phyloP scores from a whole-genome alignment of 208 protist species.

The Acanthamoeba castellanii region DNA sequence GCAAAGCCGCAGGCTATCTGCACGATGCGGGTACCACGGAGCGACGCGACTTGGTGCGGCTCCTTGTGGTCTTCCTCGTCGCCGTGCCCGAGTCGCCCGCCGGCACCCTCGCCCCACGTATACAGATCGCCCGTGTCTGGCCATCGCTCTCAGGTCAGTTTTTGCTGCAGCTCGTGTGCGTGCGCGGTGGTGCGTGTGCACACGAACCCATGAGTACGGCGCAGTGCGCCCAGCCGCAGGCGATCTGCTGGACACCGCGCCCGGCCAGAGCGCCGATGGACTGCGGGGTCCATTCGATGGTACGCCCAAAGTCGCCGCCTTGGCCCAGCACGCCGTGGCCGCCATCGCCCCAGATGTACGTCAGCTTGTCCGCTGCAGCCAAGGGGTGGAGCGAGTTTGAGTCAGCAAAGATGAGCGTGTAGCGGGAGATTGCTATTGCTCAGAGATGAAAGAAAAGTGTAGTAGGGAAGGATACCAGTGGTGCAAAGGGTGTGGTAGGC shows the following conservation, averaged over 20 bases:
- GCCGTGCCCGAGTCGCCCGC: slow-evolving; percentile 46
- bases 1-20: slow-evolving; percentile 57
- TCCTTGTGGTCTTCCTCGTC: slow-evolving; percentile 72
- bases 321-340: slow-evolving; percentile 68
- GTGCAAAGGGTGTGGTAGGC: slow-evolving; percentile 70
- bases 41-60: not conserved
- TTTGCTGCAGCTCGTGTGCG: not conserved
- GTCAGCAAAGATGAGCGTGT: too few species aligned
- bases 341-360: slow-evolving; percentile 63
- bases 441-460: too few species aligned
- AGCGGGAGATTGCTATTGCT: too few species aligned
- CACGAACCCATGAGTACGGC: slow-evolving; percentile 46
- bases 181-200: not conserved
- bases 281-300: slow-evolving; percentile 57
- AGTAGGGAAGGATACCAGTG: not conserved
- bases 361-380: slow-evolving; percentile 51
- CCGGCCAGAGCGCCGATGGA: slow-evolving; percentile 33
- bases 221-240: slow-evolving; percentile 60
- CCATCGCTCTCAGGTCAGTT: not conserved
- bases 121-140: slow-evolving; percentile 59
- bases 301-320: slow-evolving; percentile 68
- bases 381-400: not conserved
- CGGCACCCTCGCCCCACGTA: slow-evolving; percentile 59
- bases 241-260: not conserved
- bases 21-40: slow-evolving; percentile 35